phyloP scores from a whole-genome alignment of 768 basidiomycete species.

The Termitomyces sp. region DNA sequence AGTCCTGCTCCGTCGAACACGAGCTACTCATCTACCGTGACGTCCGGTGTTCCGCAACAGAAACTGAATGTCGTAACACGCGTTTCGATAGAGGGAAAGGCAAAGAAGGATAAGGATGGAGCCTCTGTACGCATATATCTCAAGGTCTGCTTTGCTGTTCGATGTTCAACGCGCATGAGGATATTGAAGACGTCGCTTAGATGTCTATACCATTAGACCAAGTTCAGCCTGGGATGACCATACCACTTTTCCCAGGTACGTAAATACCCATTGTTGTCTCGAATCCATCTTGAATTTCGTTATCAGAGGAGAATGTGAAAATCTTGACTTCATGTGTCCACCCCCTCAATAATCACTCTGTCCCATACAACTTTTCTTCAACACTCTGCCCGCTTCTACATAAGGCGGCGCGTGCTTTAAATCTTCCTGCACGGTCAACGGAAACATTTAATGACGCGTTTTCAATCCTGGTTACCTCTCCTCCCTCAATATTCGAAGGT shows the following conservation, averaged over 20 bases:
- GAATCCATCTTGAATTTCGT: not conserved
- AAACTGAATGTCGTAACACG: slow-evolving; percentile 71
- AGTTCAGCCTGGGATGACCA: slow-evolving; percentile 60
- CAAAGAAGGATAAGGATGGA: slow-evolving; percentile 61
- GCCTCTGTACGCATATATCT: slow-evolving; percentile 73
- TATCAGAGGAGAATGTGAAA: slow-evolving; percentile 75
- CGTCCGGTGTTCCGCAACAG: slow-evolving; percentile 36
- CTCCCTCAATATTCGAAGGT: slow-evolving; percentile 23
- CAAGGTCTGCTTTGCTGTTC: slow-evolving; percentile 45
- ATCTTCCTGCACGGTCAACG: slow-evolving; percentile 55
- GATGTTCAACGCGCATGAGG: not conserved
- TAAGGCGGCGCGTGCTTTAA: slow-evolving; percentile 66
- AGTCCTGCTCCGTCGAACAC: slow-evolving; percentile 22
- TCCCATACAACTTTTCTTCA: slow-evolving; percentile 74
- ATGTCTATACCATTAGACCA: slow-evolving; percentile 66
- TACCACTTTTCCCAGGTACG: slow-evolving; percentile 73
- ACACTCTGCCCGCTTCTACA: slow-evolving; percentile 58
- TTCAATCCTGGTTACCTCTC: slow-evolving; percentile 30
- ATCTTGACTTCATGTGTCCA: slow-evolving; percentile 71
- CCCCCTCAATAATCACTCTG: slow-evolving; percentile 66
- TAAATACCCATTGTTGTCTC: slow-evolving; percentile 2
- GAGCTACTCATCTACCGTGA: slow-evolving; percentile 45
- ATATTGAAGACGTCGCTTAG: slow-evolving; percentile 27
- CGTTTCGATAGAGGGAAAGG: slow-evolving; percentile 71
- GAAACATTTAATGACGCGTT: slow-evolving; percentile 62